Base-by-base conservation (phyloP, 2,329 filamentous ascomycete genomes). In the Sporothrix schenckii region DNA sequence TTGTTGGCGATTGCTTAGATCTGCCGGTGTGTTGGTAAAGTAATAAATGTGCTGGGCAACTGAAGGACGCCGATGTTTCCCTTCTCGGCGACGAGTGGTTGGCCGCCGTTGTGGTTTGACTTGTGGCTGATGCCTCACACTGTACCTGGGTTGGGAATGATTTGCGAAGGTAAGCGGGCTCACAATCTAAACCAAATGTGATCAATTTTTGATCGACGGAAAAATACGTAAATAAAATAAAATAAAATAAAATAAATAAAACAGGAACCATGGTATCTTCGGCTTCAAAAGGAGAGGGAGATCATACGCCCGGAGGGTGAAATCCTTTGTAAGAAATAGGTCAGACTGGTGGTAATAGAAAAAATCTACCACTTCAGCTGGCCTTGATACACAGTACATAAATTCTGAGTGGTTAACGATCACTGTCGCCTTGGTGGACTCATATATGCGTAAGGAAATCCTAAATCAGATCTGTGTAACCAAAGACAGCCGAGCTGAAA, bases 401-500 rank as follows among this genome's bases (percentile, higher is more conserved):
- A 44, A 3, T 24, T 41, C 34, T 16, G 56, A 11, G n/a, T 61
- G 56, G 34, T 4, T 16, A 49, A 61, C 3, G 14, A 13, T 24
- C 34, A 24, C 10, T 44, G 19, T 44, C 4, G 19, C 1, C 19
- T 44, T 24, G 39, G 56, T 44, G 11, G 39, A 63, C 39, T 21
- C 21, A 16, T 21, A 47, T 47, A 19, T 47, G 58, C 13, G 39
- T 39, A 13, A 10, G 19, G 19, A 10, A 16, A 27, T 49, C 11
- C 19, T 16, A 66, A 24, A 19, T 54, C 13, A 27, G 27, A 39
- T 66, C 47, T 52, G 63, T 66, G 63, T 16, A 53, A 67, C 65
- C 5, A 7, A 44, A 39, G 41, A 16, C n/a, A 56, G 65, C 65
- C 54, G 50, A 67, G 30, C 65, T 67, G 65, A 67, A 44, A 67